Percentiles rank a stretch among this genome's conserved stretches.
phyloP scores from a whole-genome alignment of 2,329 filamentous ascomycete species.

The Aspergillus tamarii region DNA sequence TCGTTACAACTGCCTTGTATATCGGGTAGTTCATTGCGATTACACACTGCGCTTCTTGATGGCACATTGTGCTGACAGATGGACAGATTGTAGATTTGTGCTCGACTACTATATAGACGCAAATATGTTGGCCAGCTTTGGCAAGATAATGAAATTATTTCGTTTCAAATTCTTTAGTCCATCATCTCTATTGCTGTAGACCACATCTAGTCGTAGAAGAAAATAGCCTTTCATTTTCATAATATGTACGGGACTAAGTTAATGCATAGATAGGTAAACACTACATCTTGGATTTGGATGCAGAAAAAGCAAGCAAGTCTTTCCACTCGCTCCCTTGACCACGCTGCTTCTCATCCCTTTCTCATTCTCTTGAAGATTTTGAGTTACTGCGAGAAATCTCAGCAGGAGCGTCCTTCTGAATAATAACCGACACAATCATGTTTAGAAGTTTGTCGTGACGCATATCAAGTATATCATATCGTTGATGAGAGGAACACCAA shows the following conservation, averaged over 20 bases:
- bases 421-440: not conserved
- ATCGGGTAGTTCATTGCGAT: constrained; percentile 7
- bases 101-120: not conserved
- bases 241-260: constrained; percentile 2
- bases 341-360: not conserved
- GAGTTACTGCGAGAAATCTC: not conserved
- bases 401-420: not conserved
- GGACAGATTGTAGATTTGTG: not conserved
- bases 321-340: not conserved
- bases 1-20: constrained; percentile 4
- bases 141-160: not conserved
- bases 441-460: constrained; percentile 2
- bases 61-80: constrained; percentile 11
- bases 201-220: not conserved
- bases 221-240: not conserved
- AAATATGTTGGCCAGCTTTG: not conserved
- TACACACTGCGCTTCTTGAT: constrained; percentile 9
- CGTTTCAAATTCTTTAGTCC: not conserved
- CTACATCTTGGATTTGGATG: not conserved
- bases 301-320: not conserved
- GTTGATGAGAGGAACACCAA: not conserved
- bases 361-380: not conserved
- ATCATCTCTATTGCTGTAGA: not conserved
- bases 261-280: not conserved
- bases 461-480: constrained; percentile 7